Evolutionary conservation across 2,329 filamentous ascomycete species (phyloP), one percentile per base, ranked within the genome.

Genomic region (Tolypocladium tropicale): DNA sequence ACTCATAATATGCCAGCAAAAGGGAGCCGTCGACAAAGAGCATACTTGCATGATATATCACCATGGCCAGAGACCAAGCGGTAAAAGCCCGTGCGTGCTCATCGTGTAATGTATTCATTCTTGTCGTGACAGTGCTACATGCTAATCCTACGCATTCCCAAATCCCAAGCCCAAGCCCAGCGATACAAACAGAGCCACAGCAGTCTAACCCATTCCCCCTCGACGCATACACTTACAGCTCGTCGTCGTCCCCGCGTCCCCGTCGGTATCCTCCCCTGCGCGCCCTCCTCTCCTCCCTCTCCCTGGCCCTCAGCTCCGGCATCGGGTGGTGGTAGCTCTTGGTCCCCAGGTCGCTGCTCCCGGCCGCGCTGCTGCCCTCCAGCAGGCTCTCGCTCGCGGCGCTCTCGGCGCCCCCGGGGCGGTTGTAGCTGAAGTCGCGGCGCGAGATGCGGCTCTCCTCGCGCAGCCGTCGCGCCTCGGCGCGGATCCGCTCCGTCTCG

Each of bases 301-400:
- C 63, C 57, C 60, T 56, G 54, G 64, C 59, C 28, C 58, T 72
- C 61, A 81, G 65, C 60, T 80, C 79, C 2, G 81, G 80, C 65
- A 82, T 79, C 39, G 76, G 69, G 61, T 82, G 79, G 60, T 73
- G 74, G 64, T 84, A 83, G 39, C 78, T 76, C 74, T 82, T 83
- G 61, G 79, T 82, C 33, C 81, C 81, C 10, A 78, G 61, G 2
- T 83, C 80, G 64, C 76, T 77, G 49, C 68, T 68, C 4, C 67
- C 65, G 43, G 53, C 39, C 36, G 41, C 37, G 10, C n/a, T 14
- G 51, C 54, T 46, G 53, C 59, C 52, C 59, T 65, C 53, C 43
- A 67, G 55, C 37, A 66, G 23, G 34, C 69, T 69, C 58, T 70
- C 71, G 48, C 61, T 69, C 30, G 66, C 58, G n/a, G 68, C 59